Conservation (phyloP, 257 asterid genomes). For the Linderniella brevidens region DNA sequence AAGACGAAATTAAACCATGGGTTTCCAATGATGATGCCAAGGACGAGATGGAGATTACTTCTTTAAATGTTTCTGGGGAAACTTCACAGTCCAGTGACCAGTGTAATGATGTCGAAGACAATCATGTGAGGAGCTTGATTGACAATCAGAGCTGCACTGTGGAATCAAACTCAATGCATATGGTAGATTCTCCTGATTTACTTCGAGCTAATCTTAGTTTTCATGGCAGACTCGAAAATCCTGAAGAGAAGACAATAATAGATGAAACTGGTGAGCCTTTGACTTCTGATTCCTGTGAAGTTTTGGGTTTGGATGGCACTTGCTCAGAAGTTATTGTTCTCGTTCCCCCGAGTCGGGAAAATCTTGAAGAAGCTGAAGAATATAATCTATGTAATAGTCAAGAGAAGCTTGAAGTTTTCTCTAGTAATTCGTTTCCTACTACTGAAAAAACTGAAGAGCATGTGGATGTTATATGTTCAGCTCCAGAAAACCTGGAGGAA, state of each 20-base stretch:
- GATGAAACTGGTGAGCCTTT: too few relatives aligned
- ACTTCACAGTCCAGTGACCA: slow-evolving; percentile 9
- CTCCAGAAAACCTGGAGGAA: neutral
- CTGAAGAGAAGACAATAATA: slow-evolving; percentile 14
- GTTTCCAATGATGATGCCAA: too few relatives aligned
- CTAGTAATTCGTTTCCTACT: neutral
- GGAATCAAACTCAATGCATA: slow-evolving; percentile 6
- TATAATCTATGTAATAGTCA: too few relatives aligned
- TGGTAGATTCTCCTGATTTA: slow-evolving; percentile 14
- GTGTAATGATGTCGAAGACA: slow-evolving; percentile 11
- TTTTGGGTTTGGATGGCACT: slow-evolving; percentile 11
- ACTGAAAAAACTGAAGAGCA: neutral
- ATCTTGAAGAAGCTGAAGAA: too few relatives aligned
- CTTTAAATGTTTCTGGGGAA: slow-evolving; percentile 7
- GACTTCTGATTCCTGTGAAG: slow-evolving; percentile 14
- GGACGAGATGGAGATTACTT: too few relatives aligned
- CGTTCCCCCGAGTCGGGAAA: too few relatives aligned
- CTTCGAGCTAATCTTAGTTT: slow-evolving; percentile 11
- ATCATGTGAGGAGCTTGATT: slow-evolving; percentile 8
- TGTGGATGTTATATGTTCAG: too few relatives aligned
- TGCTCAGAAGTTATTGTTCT: slow-evolving; percentile 3
- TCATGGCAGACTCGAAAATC: slow-evolving; percentile 15
- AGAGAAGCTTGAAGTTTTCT: too few relatives aligned
- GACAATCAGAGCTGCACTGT: slow-evolving; percentile 13
- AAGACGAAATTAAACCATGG: too few relatives aligned